phyloP scores from a whole-genome alignment of 2,329 filamentous ascomycete genomes.

The Diatrype stigma region DNA sequence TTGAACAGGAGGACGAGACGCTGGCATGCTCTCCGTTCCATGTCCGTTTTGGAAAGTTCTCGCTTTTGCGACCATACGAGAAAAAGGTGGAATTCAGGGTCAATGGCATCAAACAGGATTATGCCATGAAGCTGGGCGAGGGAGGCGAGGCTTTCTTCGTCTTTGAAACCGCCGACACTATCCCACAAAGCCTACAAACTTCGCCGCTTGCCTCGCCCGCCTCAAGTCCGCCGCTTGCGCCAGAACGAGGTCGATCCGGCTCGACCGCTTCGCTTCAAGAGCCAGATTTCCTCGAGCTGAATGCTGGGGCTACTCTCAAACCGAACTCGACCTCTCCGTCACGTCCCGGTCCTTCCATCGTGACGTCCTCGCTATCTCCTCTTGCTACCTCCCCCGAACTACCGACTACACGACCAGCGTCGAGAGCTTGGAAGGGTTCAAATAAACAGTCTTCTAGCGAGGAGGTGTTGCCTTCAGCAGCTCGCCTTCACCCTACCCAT shows the following conservation, averaged over 20 bases:
- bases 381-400: slow-evolving; percentile 50
- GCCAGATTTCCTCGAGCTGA: slow-evolving; percentile 65
- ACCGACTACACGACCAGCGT: slow-evolving; percentile 39
- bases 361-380: slow-evolving; percentile 44
- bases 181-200: slow-evolving; percentile 91
- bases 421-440: slow-evolving; percentile 47
- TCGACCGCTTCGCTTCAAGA: slow-evolving; percentile 52
- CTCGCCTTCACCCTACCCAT: slow-evolving; percentile 29
- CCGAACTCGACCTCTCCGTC: slow-evolving; percentile 33
- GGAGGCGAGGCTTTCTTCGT: slow-evolving; percentile 98
- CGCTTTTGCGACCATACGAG: slow-evolving; percentile 86
- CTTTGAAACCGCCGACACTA: slow-evolving; percentile 88
- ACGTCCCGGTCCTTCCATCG: slow-evolving; percentile 42
- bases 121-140: slow-evolving; percentile 97
- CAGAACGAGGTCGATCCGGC: slow-evolving; percentile 36
- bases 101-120: slow-evolving; percentile 87
- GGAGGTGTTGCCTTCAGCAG: slow-evolving; percentile 46
- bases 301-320: slow-evolving; percentile 38
- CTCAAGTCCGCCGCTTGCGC: slow-evolving; percentile 69
- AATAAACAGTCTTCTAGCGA: slow-evolving; percentile 48
- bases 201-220: slow-evolving; percentile 88
- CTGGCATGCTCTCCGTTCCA: slow-evolving; percentile 95
- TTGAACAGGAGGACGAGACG: slow-evolving; percentile 88
- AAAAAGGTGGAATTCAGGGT: slow-evolving; percentile 99
- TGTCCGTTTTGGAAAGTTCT: slow-evolving; percentile 98